phyloP scores from a whole-genome alignment of 1,284 basidiomycete genomes.

The Coriolopsis trogii region DNA sequence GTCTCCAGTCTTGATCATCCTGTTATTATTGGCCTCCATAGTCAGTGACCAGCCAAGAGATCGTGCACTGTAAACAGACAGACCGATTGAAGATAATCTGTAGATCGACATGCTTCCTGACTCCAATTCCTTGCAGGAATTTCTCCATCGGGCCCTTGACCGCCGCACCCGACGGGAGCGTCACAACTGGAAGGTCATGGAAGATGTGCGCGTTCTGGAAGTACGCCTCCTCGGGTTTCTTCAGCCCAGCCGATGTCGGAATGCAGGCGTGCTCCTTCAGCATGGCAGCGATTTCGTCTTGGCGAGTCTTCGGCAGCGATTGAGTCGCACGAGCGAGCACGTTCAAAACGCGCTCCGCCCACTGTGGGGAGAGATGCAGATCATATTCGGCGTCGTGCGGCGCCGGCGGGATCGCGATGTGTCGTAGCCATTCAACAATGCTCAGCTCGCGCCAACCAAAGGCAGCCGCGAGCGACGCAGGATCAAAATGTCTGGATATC shows the following conservation, averaged over 20 bases:
- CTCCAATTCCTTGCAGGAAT: constrained; percentile 78
- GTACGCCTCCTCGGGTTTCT: constrained; percentile 79
- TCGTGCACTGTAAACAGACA: constrained; percentile 15
- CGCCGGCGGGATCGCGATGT: constrained; percentile 58
- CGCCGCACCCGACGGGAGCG: constrained; percentile 64
- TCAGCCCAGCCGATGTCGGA: constrained; percentile 84
- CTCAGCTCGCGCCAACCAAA: constrained; percentile 87
- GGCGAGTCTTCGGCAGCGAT: constrained; percentile 60
- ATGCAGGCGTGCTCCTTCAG: constrained; percentile 77
- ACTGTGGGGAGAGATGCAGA: constrained; percentile 68
- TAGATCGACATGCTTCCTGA: constrained; percentile 90
- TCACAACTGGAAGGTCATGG: constrained; percentile 84
- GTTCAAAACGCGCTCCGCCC: constrained; percentile 83
- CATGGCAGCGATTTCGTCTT: constrained; percentile 57
- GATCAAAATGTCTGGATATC: constrained; percentile 67
- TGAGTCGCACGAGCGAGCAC: constrained; percentile 81
- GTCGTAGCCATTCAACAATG: constrained; percentile 76
- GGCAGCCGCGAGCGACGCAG: constrained; percentile 55
- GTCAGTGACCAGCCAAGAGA: background rate
- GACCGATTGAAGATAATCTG: constrained; percentile 87
- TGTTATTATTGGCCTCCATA: too few relatives aligned
- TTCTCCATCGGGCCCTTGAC: constrained; percentile 83
- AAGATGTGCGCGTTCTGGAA: constrained; percentile 90
- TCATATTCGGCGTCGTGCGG: constrained; percentile 59
- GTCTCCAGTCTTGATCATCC: constrained; percentile 85